Conservation (phyloP, 768 basidiomycete species). For the Termitomyces sp. region DNA sequence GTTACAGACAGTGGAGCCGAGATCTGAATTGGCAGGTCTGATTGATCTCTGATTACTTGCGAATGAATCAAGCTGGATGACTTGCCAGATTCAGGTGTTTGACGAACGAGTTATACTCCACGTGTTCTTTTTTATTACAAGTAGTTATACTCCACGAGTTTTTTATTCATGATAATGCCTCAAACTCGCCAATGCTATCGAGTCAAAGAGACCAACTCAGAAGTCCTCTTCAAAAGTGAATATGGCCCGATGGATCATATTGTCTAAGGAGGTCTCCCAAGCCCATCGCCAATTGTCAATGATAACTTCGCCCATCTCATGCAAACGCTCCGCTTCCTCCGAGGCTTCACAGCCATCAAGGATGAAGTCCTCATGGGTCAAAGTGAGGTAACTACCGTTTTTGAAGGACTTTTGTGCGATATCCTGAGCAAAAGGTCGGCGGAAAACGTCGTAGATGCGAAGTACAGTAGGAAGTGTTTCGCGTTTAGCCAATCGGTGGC, state of each 20-base stretch:
- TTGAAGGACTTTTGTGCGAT: constrained; percentile 16
- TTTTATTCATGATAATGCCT: neutral
- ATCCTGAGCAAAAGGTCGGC: constrained; percentile 29
- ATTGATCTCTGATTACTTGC: neutral
- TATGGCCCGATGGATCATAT: constrained; percentile 17
- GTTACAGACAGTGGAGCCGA: neutral
- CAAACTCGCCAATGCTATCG: neutral
- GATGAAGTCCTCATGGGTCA: constrained; percentile 14
- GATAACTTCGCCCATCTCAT: constrained; percentile 23
- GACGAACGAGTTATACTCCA: too few species aligned
- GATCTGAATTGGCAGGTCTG: neutral
- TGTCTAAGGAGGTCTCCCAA: constrained; percentile 28
- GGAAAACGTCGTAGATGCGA: constrained; percentile 26
- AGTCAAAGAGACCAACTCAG: neutral
- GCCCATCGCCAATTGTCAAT: constrained; percentile 37
- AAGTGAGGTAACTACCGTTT: constrained; percentile 12
- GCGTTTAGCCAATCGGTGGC: constrained; percentile 7
- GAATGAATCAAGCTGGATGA: neutral
- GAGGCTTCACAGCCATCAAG: constrained; percentile 16
- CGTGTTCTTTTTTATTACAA: too few species aligned
- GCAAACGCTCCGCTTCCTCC: constrained; percentile 15
- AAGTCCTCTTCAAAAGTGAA: neutral
- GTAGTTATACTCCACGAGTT: too few species aligned
- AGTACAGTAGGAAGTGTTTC: constrained; percentile 20
- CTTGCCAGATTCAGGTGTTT: neutral